Evolutionary conservation across 2,329 filamentous ascomycete species (phyloP).

Genomic region (Didymosphaeria variabile): DNA sequence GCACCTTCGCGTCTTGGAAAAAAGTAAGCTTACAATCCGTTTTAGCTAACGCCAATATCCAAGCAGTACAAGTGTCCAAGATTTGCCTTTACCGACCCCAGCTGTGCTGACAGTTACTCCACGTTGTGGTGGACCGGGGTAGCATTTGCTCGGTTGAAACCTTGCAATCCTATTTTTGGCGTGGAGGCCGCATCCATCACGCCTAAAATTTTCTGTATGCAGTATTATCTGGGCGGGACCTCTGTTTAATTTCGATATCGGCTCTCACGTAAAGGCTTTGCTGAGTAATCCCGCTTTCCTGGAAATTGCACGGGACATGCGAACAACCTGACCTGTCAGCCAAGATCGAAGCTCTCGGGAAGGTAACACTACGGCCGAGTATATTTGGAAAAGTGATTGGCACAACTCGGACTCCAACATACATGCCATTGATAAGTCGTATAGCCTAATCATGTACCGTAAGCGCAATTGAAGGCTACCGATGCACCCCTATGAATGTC

Average conservation of each 20-base stretch:
- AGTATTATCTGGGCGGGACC: neutral
- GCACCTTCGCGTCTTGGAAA: neutral
- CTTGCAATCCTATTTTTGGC: neutral
- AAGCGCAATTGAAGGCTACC: neutral
- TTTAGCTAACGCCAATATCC: neutral
- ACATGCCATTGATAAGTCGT: neutral
- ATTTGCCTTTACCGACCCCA: neutral
- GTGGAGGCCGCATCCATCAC: neutral
- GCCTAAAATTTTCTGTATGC: neutral
- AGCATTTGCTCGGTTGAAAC: neutral
- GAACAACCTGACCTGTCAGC: neutral
- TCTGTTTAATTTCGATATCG: neutral
- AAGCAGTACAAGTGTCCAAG: neutral
- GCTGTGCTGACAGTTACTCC: neutral
- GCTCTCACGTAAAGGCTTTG: neutral
- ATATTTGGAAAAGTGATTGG: neutral
- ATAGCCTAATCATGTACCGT: neutral
- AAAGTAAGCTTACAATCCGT: neutral
- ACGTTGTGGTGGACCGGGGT: neutral
- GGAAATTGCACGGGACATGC: neutral
- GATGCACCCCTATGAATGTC: conserved; percentile 46
- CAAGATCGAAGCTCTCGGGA: neutral
- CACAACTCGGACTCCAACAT: too few species aligned
- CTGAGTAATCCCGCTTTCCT: neutral
- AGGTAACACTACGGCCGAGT: neutral